These are phyloP conservation scores for Arthrobotrys pseudoclavata DNA, from an alignment of 2,329 filamentous ascomycete species.

Conservation along the genomic window DNA sequence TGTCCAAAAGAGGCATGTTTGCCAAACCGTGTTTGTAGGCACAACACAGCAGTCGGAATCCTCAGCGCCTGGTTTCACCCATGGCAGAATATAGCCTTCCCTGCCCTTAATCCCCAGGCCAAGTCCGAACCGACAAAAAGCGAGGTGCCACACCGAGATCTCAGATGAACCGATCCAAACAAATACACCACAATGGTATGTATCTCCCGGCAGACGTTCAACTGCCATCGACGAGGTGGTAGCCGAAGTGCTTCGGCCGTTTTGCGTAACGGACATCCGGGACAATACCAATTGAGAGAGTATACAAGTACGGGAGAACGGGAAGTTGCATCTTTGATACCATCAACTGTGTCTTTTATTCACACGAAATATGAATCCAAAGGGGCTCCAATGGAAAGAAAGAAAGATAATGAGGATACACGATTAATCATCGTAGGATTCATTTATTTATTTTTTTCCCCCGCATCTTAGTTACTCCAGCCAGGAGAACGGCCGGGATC, in stretches of 20 bases:
- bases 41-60: slow-evolving; percentile 5
- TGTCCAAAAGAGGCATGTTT: slow-evolving; percentile 5
- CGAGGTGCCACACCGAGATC: slow-evolving; percentile 6
- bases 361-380: neutral
- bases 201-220: neutral
- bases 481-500: neutral
- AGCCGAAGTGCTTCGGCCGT: neutral
- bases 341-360: neutral
- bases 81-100: slow-evolving; percentile 19
- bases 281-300: neutral
- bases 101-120: slow-evolving; percentile 6
- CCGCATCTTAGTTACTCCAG: neutral
- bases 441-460: neutral
- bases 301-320: neutral
- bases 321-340: neutral
- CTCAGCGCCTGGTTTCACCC: neutral
- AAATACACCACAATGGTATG: neutral
- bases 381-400: neutral
- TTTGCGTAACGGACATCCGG: neutral
- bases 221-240: neutral
- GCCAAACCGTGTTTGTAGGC: neutral
- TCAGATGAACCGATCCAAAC: neutral
- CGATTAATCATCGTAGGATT: slow-evolving; percentile 11
- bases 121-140: neutral
- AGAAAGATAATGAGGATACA: neutral